Percentiles rank a stretch among this genome's conserved stretches.
Evolutionary conservation across 2,329 filamentous ascomycete genomes (phyloP).

Genomic region (Sporothrix luriei): DNA sequence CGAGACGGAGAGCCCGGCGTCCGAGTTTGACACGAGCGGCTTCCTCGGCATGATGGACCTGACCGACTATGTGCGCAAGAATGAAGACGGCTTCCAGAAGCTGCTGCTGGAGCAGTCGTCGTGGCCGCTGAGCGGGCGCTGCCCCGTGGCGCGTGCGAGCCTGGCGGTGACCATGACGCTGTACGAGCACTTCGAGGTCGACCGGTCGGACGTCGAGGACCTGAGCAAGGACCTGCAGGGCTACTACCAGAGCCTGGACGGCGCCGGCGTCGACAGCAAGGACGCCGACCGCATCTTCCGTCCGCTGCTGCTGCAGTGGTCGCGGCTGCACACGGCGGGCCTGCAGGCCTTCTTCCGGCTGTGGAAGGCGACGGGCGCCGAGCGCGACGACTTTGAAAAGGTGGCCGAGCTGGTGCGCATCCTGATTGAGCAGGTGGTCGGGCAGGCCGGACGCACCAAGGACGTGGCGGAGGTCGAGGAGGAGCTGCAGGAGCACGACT

Average conservation of each 20-base stretch:
- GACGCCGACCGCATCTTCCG: constrained; percentile 85
- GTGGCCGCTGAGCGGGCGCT: constrained; percentile 69
- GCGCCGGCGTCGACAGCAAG: constrained; percentile 48
- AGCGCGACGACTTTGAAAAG: constrained; percentile 87
- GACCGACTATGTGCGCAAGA: constrained; percentile 87
- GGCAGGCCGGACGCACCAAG: constrained; percentile 76
- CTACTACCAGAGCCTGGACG: constrained; percentile 76
- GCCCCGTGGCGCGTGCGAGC: constrained; percentile 84
- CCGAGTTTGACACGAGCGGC: constrained; percentile 82
- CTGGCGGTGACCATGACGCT: constrained; percentile 83
- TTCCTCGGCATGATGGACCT: constrained; percentile 98
- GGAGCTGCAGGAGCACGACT: constrained; percentile 82
- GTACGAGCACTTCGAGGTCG: constrained; percentile 95
- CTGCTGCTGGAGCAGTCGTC: constrained; percentile 85
- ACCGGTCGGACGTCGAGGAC: constrained; percentile 79
- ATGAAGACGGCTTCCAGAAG: constrained; percentile 92
- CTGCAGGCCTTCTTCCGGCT: constrained; percentile 86
- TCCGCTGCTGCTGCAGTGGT: constrained; percentile 90
- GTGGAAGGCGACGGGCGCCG: constrained; percentile 88
- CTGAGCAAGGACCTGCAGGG: constrained; percentile 55
- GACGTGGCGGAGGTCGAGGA: constrained; percentile 87
- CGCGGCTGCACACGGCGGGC: constrained; percentile 80
- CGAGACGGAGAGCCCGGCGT: constrained; percentile 80
- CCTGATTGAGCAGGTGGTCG: constrained; percentile 84
- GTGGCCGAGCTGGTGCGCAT: constrained; percentile 89